These are phyloP conservation scores for Phytophthora hybrid DNA, from an alignment of 352 stramenopile species.

Conservation along the genomic window DNA sequence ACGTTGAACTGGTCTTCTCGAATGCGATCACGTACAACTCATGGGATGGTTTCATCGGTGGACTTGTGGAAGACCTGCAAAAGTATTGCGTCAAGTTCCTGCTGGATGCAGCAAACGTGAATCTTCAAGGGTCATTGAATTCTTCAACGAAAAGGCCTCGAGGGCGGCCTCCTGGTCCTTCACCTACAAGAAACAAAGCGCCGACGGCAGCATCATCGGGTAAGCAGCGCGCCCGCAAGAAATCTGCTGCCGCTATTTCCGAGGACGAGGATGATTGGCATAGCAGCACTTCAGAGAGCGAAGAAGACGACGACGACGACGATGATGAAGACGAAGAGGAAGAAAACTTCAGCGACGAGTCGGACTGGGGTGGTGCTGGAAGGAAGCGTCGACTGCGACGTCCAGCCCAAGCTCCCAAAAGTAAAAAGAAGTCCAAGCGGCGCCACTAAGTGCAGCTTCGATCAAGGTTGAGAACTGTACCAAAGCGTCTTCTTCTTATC, in stretches of 20 bases:
- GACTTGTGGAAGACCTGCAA: slow-evolving; percentile 70
- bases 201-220: slow-evolving; percentile 21
- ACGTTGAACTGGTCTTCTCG: slow-evolving; percentile 78
- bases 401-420: slow-evolving; percentile 15
- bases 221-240: slow-evolving; percentile 44
- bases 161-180: neutral
- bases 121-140: slow-evolving; percentile 38
- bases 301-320: slow-evolving; percentile 71
- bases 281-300: slow-evolving; percentile 56
- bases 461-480: no score
- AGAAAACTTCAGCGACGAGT: slow-evolving; percentile 50
- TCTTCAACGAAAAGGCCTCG: slow-evolving; percentile 23
- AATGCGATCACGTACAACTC: slow-evolving; percentile 88
- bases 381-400: slow-evolving; percentile 47
- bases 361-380: slow-evolving; percentile 49
- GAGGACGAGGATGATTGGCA: slow-evolving; percentile 62
- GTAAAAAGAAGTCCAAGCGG: slow-evolving; percentile 46
- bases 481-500: neutral
- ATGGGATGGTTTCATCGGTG: slow-evolving; percentile 67
- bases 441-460: slow-evolving; percentile 24
- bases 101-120: slow-evolving; percentile 61
- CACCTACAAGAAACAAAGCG: slow-evolving; percentile 25
- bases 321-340: slow-evolving; percentile 73
- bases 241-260: slow-evolving; percentile 32
- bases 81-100: slow-evolving; percentile 82